Evolutionary conservation across 1,284 basidiomycete genomes (phyloP).

Genomic region (Macrocystidia cucumis): DNA sequence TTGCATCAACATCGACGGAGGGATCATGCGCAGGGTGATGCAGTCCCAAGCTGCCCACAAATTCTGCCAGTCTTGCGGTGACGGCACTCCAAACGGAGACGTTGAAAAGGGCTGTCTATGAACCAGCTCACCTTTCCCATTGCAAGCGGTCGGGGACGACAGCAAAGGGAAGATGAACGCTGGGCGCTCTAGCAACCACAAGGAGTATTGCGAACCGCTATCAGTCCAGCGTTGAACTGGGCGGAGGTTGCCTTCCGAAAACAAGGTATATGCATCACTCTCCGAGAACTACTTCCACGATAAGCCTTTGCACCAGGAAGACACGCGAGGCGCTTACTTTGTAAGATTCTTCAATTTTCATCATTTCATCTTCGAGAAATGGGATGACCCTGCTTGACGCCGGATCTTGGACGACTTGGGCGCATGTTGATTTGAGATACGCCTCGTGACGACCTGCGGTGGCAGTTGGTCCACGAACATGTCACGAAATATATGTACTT

Average conservation of each 20-base stretch:
- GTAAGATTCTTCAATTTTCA: conserved; percentile 84
- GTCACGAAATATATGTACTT: not conserved
- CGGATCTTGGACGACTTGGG: conserved; percentile 56
- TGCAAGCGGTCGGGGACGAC: conserved; percentile 21
- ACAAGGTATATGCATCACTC: conserved; percentile 65
- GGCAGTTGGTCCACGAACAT: not conserved
- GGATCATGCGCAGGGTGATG: conserved; percentile 85
- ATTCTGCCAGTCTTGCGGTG: conserved; percentile 70
- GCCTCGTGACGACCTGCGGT: conserved; percentile 79
- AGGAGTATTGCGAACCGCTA: conserved; percentile 64
- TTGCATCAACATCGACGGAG: conserved; percentile 76
- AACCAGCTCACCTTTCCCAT: too few relatives aligned
- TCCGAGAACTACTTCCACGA: conserved; percentile 63
- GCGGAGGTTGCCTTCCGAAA: conserved; percentile 74
- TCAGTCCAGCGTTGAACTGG: conserved; percentile 87
- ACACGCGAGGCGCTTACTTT: conserved; percentile 47
- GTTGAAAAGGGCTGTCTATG: too few relatives aligned
- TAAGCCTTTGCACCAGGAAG: not conserved
- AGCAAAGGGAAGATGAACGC: conserved; percentile 68
- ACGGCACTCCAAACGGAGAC: conserved; percentile 64
- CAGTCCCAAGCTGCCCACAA: conserved; percentile 92
- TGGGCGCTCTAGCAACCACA: conserved; percentile 91
- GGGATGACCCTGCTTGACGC: conserved; percentile 31
- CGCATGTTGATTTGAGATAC: conserved; percentile 66
- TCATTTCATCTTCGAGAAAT: conserved; percentile 66